Evolutionary conservation across 2,329 filamentous ascomycete genomes (phyloP).

Genomic region (Aspergillus melleus): DNA sequence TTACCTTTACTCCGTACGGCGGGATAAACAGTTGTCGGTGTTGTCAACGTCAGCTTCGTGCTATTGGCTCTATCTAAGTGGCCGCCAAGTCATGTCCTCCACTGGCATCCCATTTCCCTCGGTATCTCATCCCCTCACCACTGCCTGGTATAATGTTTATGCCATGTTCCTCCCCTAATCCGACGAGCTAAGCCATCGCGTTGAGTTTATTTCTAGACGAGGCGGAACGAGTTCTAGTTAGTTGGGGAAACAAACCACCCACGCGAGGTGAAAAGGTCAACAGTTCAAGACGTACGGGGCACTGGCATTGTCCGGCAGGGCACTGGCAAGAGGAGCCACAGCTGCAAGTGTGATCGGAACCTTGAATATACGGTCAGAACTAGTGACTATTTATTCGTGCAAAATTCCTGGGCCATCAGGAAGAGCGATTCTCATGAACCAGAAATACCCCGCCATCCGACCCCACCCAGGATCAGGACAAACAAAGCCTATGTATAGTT

Average conservation of each 20-base stretch:
- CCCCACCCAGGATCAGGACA: not conserved
- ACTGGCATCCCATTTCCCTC: not conserved
- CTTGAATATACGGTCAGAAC: constrained; percentile 8
- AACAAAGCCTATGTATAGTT: not conserved
- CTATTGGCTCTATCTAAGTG: not conserved
- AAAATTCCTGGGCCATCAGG: not conserved
- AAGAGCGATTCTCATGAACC: not conserved
- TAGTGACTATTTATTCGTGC: not conserved
- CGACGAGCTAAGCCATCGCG: not conserved
- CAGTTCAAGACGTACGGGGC: constrained; percentile 33
- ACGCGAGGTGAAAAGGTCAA: not conserved
- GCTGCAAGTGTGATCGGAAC: constrained; percentile 40
- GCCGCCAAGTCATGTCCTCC: no score
- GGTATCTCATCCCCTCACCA: not conserved
- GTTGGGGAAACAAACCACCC: not conserved
- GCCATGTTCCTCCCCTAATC: not conserved
- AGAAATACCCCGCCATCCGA: constrained; percentile 4
- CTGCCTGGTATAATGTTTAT: not conserved
- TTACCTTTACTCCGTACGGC: no score
- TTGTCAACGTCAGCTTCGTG: not conserved
- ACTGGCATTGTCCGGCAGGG: constrained; percentile 42
- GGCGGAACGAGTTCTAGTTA: not conserved
- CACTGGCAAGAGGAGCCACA: constrained; percentile 44
- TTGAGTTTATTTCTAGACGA: not conserved
- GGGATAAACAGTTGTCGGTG: not conserved